Evolutionary conservation across 2,329 filamentous ascomycete genomes (phyloP).

Genomic region (Seiridium unicorne): DNA sequence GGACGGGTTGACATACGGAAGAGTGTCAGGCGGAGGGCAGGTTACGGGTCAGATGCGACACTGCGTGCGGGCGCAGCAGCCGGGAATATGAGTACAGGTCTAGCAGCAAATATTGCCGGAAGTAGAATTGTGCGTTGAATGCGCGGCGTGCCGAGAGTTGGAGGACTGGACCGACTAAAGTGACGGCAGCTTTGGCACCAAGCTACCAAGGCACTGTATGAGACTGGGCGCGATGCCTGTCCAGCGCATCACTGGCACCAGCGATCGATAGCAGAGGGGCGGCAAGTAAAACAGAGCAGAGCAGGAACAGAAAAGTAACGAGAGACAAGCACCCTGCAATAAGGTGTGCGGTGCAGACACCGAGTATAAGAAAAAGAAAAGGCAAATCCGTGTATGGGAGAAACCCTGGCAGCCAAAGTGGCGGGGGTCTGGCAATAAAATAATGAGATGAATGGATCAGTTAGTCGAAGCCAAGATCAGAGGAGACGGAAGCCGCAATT

Average conservation of each 20-base stretch:
- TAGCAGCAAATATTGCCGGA: neutral
- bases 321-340: neutral
- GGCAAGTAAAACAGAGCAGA: neutral
- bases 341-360: neutral
- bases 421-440: conserved; percentile 1
- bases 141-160: neutral
- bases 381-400: neutral
- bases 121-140: neutral
- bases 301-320: neutral
- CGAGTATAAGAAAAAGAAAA: neutral
- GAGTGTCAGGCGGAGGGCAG: neutral
- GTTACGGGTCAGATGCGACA: neutral
- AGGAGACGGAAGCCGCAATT: neutral
- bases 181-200: neutral
- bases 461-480: neutral
- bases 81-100: neutral
- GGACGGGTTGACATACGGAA: conserved; percentile 1
- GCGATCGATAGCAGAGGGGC: neutral
- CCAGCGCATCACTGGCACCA: neutral
- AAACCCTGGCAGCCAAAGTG: neutral
- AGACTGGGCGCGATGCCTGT: neutral
- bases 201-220: neutral
- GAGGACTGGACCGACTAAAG: neutral
- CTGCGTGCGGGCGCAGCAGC: neutral
- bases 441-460: neutral